Evolutionary conservation across 805 yeast genomes (phyloP).

Genomic region (Candida nitratophila): DNA sequence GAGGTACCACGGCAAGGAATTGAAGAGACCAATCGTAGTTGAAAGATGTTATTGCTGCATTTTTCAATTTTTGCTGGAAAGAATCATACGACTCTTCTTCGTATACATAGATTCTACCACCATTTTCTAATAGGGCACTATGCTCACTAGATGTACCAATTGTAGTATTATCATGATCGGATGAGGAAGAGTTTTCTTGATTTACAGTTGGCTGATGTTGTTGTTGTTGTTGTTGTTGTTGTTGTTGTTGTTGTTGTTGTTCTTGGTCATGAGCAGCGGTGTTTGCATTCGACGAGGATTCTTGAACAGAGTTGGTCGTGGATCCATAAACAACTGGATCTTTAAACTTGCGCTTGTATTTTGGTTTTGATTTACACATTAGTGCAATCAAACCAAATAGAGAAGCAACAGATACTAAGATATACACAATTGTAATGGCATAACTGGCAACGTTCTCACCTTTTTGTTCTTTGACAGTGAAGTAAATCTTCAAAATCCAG

Average conservation of each 20-base stretch:
- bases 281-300: neutral
- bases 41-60: constrained; percentile 33
- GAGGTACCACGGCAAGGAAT: constrained; percentile 60
- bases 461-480: constrained; percentile 41
- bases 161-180: constrained; percentile 4
- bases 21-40: constrained; percentile 82
- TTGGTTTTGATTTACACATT: constrained; percentile 23
- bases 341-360: constrained; percentile 9
- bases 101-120: constrained; percentile 13
- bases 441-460: constrained; percentile 50
- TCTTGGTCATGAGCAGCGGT: constrained; percentile 6
- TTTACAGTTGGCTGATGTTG: neutral
- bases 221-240: constrained; percentile 2
- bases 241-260: too few species aligned
- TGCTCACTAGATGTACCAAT: constrained; percentile 8
- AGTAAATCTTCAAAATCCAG: constrained; percentile 51
- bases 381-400: constrained; percentile 48
- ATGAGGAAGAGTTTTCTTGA: constrained; percentile 9
- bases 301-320: constrained; percentile 3
- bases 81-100: constrained; percentile 21
- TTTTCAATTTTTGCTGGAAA: constrained; percentile 18
- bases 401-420: constrained; percentile 38
- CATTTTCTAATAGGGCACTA: constrained; percentile 2
- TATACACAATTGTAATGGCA: constrained; percentile 37
- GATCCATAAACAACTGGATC: constrained; percentile 17